These are phyloP conservation scores for Suillus subluteus DNA, from an alignment of 768 basidiomycete genomes.

Conservation along the genomic window DNA sequence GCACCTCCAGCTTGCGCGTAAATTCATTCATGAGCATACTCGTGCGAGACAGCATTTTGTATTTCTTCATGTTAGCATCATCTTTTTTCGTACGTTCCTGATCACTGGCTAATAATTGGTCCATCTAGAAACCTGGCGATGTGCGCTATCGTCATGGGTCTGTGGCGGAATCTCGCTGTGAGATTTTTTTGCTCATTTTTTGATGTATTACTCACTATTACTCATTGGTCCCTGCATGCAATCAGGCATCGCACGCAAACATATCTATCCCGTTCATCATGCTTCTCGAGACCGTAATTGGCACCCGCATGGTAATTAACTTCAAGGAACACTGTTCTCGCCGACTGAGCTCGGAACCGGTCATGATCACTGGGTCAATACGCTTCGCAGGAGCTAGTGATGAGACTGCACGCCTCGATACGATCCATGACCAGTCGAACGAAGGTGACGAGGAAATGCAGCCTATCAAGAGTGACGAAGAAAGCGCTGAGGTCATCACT, in stretches of 20 bases:
- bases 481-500: background rate
- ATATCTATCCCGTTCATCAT: slow-evolving; percentile 35
- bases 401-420: slow-evolving; percentile 12
- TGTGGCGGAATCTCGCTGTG: slow-evolving; percentile 32
- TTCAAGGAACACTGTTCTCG: slow-evolving; percentile 33
- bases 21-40: slow-evolving; percentile 29
- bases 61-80: slow-evolving; percentile 34
- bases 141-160: slow-evolving; percentile 28
- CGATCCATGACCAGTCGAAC: slow-evolving; percentile 25
- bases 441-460: slow-evolving; percentile 14
- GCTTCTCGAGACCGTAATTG: slow-evolving; percentile 34
- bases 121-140: slow-evolving; percentile 27
- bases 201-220: background rate
- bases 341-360: slow-evolving; percentile 15
- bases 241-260: slow-evolving; percentile 31
- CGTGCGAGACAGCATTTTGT: slow-evolving; percentile 33
- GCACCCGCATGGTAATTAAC: slow-evolving; percentile 34
- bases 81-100: background rate
- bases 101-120: background rate
- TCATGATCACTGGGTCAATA: slow-evolving; percentile 20
- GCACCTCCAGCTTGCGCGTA: slow-evolving; percentile 11
- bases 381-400: slow-evolving; percentile 18
- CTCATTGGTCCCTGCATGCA: background rate
- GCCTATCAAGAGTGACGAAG: background rate
- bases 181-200: slow-evolving; percentile 1